Percentiles rank a stretch among this genome's conserved stretches.
Evolutionary conservation across 345 rosid species (phyloP).

Genomic region (Sonneratia alba): DNA sequence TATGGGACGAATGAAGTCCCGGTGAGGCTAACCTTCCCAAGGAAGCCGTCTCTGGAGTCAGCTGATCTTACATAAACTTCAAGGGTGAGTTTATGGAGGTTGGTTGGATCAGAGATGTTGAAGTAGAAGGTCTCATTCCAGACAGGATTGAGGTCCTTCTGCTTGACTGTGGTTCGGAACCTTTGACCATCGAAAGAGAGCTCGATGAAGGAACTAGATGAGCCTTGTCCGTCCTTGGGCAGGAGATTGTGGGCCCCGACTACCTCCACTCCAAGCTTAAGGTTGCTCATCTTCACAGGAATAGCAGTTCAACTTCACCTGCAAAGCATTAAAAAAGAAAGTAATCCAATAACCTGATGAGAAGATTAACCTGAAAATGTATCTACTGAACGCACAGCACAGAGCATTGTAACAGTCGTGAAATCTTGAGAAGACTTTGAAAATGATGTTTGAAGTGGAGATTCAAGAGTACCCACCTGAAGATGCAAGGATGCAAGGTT

Average conservation of each 20-base stretch:
- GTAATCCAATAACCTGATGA: too few species aligned
- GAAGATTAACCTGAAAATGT: too few species aligned
- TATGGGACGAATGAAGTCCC: conserved; percentile 84
- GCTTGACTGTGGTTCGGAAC: conserved; percentile 78
- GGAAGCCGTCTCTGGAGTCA: conserved; percentile 62
- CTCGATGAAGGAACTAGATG: conserved; percentile 78
- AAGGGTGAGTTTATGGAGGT: conserved; percentile 62
- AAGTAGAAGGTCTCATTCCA: conserved; percentile 98
- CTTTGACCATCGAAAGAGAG: conserved; percentile 81
- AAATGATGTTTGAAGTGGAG: not conserved
- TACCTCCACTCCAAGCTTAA: conserved; percentile 84
- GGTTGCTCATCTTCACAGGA: conserved; percentile 41
- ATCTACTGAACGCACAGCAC: too few species aligned
- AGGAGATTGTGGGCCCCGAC: conserved; percentile 84
- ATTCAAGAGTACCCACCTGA: not conserved
- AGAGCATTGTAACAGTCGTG: too few species aligned
- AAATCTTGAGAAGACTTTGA: not conserved
- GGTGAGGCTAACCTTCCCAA: conserved; percentile 69
- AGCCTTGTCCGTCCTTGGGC: conserved; percentile 91
- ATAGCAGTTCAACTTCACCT: conserved; percentile 12
- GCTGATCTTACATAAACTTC: conserved; percentile 54
- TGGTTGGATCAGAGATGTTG: conserved; percentile 80
- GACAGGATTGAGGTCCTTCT: conserved; percentile 80
- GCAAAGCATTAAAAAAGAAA: conserved; percentile 15
- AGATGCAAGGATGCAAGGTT: not conserved